phyloP scores from a whole-genome alignment of 257 asterid genomes.

The Nicotiana knightiana region DNA sequence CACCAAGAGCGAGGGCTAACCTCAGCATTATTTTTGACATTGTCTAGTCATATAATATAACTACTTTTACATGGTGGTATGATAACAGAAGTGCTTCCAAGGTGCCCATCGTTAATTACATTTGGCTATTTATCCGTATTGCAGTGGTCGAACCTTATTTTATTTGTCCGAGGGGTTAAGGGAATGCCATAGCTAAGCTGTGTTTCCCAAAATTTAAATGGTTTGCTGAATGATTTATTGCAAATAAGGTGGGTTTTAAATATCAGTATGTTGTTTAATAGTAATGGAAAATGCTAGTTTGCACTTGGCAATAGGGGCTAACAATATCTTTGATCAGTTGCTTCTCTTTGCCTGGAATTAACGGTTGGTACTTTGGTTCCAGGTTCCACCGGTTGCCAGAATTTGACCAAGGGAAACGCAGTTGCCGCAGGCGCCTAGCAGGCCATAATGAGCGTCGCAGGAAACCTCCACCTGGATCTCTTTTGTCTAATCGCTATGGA shows the following conservation, averaged over 20 bases:
- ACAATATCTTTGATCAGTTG: neutral
- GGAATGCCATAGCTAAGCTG: neutral
- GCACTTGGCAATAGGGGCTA: neutral
- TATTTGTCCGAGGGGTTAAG: neutral
- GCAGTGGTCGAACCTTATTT: neutral
- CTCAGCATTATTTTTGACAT: neutral
- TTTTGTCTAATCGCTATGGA: conserved; percentile 53
- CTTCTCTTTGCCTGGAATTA: neutral
- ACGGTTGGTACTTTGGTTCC: conserved; percentile 19
- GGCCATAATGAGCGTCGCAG: conserved; percentile 91
- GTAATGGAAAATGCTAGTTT: neutral
- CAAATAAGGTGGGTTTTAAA: neutral
- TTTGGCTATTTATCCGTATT: neutral
- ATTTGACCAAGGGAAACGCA: conserved; percentile 86
- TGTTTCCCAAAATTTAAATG: neutral
- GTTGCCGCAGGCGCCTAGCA: conserved; percentile 93
- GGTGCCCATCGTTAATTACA: neutral
- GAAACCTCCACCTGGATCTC: conserved; percentile 66
- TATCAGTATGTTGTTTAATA: neutral
- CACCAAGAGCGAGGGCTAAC: neutral
- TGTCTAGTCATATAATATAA: neutral
- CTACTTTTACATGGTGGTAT: neutral
- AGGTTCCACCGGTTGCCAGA: conserved; percentile 87
- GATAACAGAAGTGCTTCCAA: neutral
- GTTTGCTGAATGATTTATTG: neutral